Evolutionary conservation across 2,329 filamentous ascomycete species (phyloP).

Genomic region (Fusarium fujikuroi): DNA sequence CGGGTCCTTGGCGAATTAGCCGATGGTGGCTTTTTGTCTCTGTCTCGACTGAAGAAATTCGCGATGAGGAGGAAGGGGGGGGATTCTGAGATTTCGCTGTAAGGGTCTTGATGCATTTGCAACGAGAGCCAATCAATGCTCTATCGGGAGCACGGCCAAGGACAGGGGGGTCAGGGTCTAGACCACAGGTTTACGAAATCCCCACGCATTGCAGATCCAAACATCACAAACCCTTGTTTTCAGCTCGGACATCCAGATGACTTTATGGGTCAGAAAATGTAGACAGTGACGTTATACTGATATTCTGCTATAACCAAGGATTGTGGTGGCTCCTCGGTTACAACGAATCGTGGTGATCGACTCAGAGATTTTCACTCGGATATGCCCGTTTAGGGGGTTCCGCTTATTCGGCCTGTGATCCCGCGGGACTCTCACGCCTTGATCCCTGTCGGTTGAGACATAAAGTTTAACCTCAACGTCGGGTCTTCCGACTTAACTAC

Average conservation of each 20-base stretch:
- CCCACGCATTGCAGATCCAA: slow-evolving; percentile 10
- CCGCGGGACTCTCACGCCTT: neutral
- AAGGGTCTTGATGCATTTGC: slow-evolving; percentile 6
- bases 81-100: neutral
- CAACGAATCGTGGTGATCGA: neutral
- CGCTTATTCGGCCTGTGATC: neutral
- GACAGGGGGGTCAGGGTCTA: slow-evolving; percentile 2
- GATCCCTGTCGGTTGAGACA: neutral
- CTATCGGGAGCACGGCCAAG: neutral
- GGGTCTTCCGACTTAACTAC: neutral
- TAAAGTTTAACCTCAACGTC: slow-evolving; percentile 22
- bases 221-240: neutral
- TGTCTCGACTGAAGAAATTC: neutral
- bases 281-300: neutral
- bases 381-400: slow-evolving; percentile 10
- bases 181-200: neutral
- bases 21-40: slow-evolving; percentile 3
- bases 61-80: neutral
- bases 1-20: neutral
- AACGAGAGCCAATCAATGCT: slow-evolving; percentile 17
- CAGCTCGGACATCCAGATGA: neutral
- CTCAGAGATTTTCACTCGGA: slow-evolving; percentile 3
- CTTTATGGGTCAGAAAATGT: neutral
- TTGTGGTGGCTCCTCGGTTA: neutral
- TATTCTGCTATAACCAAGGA: neutral